phyloP scores from a whole-genome alignment of 805 yeast genomes.

The Millerago galiae region DNA sequence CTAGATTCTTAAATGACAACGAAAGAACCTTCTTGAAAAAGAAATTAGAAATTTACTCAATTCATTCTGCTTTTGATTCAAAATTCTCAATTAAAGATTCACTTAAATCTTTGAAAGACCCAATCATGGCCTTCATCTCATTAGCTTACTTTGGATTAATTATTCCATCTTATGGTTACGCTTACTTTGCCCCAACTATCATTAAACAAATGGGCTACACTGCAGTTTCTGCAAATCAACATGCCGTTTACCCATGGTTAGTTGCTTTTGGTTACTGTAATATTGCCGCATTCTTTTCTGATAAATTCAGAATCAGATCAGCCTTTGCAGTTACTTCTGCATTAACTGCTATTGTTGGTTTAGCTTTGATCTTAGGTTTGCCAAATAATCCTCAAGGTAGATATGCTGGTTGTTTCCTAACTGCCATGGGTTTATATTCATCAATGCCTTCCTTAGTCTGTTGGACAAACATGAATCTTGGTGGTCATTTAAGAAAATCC shows the following conservation, averaged over 20 bases:
- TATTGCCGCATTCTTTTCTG: conserved; percentile 58
- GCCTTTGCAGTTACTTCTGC: conserved; percentile 32
- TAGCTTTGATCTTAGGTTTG: conserved; percentile 30
- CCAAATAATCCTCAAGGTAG: conserved; percentile 33
- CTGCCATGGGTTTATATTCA: conserved; percentile 33
- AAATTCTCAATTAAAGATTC: conserved; percentile 27
- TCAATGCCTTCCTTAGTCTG: conserved; percentile 32
- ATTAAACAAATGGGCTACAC: conserved; percentile 42
- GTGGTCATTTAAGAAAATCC: conserved; percentile 34
- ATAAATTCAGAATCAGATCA: conserved; percentile 41
- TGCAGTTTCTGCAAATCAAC: conserved; percentile 68
- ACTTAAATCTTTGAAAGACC: conserved; percentile 44
- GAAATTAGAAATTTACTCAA: conserved; percentile 32
- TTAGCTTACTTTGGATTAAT: conserved; percentile 33
- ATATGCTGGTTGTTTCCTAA: conserved; percentile 33
- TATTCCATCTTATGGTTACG: conserved; percentile 34
- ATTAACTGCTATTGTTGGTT: conserved; percentile 27
- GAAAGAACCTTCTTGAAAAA: conserved; percentile 33
- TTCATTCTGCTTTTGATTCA: conserved; percentile 32
- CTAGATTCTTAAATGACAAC: conserved; percentile 33
- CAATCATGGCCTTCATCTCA: conserved; percentile 40
- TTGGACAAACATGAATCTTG: conserved; percentile 33
- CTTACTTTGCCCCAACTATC: conserved; percentile 40
- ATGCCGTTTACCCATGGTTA: conserved; percentile 84
- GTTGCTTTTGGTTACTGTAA: conserved; percentile 64